Conservation (phyloP, 345 rosid species). For the Tarenaya hassleriana region DNA sequence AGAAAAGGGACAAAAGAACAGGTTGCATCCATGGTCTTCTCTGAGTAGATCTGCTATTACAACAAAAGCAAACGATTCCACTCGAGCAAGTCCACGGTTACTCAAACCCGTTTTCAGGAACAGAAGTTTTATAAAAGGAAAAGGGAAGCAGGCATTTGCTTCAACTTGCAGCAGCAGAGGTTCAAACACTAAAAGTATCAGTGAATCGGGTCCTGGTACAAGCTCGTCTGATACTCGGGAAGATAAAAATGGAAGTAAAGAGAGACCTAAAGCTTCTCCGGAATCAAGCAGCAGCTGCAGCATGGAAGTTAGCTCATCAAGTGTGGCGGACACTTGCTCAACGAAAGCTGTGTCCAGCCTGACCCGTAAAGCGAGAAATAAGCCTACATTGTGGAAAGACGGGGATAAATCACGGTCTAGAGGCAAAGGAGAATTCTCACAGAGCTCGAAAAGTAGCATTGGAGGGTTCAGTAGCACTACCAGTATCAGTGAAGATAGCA, state of each 20-base stretch:
- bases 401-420: slow-evolving; percentile 43
- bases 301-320: slow-evolving; percentile 33
- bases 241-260: slow-evolving; percentile 30
- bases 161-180: slow-evolving; percentile 31
- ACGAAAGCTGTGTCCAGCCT: slow-evolving; percentile 31
- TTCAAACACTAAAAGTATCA: slow-evolving; percentile 22
- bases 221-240: slow-evolving; percentile 26
- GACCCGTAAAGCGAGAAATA: slow-evolving; percentile 27
- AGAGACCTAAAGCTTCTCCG: slow-evolving; percentile 29
- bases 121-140: slow-evolving; percentile 54
- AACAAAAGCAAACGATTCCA: slow-evolving; percentile 25
- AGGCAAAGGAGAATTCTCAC: slow-evolving; percentile 61
- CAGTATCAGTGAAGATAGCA: slow-evolving; percentile 53
- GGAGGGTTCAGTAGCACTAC: slow-evolving; percentile 65
- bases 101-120: slow-evolving; percentile 47
- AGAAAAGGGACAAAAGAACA: slow-evolving; percentile 28
- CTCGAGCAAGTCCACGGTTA: slow-evolving; percentile 27
- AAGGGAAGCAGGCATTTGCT: slow-evolving; percentile 33
- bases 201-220: slow-evolving; percentile 31
- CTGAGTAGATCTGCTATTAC: slow-evolving; percentile 22
- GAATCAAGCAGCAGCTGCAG: slow-evolving; percentile 33
- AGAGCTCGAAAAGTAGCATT: slow-evolving; percentile 77
- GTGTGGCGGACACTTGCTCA: slow-evolving; percentile 28
- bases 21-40: slow-evolving; percentile 29
- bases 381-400: slow-evolving; percentile 29